Conservation (phyloP, 768 basidiomycete genomes). For the Mycena polygramma region DNA sequence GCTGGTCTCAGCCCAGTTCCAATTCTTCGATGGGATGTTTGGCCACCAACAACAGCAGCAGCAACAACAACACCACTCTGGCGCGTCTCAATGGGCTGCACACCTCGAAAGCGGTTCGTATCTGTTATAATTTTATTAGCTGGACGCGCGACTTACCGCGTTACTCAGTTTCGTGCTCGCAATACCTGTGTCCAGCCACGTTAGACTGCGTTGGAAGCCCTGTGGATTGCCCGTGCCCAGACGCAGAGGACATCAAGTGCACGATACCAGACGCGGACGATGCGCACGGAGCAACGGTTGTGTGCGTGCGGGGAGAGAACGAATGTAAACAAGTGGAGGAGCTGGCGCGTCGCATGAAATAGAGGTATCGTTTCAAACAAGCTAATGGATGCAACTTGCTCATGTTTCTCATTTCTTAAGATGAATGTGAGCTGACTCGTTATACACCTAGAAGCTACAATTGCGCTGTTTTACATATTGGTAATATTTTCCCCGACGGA, state of each 20-base stretch:
- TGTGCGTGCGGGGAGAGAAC: constrained; percentile 78
- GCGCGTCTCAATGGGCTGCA: constrained; percentile 72
- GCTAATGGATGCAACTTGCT: constrained; percentile 40
- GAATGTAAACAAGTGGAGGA: constrained; percentile 75
- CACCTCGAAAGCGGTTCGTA: constrained; percentile 75
- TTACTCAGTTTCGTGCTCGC: constrained; percentile 74
- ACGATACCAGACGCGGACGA: constrained; percentile 73
- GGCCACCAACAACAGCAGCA: constrained; percentile 72
- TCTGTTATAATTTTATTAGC: not conserved
- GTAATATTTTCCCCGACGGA: no score
- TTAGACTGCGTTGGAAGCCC: constrained; percentile 75
- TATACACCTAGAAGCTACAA: constrained; percentile 9
- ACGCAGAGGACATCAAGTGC: constrained; percentile 83
- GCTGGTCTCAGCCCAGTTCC: constrained; percentile 73
- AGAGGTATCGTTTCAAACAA: constrained; percentile 26
- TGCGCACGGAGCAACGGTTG: constrained; percentile 67
- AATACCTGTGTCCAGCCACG: constrained; percentile 82
- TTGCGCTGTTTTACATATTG: not conserved
- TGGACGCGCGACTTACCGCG: constrained; percentile 1
- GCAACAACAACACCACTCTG: constrained; percentile 64
- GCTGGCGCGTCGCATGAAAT: constrained; percentile 56
- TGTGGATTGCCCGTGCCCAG: constrained; percentile 83
- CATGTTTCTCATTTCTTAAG: constrained; percentile 36
- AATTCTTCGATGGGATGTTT: constrained; percentile 86
- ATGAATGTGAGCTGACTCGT: constrained; percentile 5